Base-by-base conservation (phyloP, 2,329 filamentous ascomycete species). In the Colletotrichum sp. region DNA sequence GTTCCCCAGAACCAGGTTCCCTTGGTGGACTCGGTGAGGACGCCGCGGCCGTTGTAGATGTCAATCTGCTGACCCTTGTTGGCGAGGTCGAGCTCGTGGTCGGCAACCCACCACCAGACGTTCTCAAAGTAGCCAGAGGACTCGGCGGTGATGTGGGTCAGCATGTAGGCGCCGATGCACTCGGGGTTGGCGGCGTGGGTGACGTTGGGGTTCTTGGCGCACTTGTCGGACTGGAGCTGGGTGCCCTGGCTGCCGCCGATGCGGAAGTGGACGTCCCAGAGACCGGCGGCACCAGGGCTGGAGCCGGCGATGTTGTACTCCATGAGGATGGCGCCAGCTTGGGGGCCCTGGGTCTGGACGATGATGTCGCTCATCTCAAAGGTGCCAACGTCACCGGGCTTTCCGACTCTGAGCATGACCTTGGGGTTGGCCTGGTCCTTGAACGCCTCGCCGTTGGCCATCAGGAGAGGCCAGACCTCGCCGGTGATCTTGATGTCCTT, bases 231-330 rank as follows among this genome's bases (percentile, higher is more conserved):
- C 85, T 98, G 95, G 18, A 99, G 90, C 78, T 95, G 86, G 32
- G 96, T 98, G 76, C 96, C 96, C 6, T 94, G 93, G 71, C 93
- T 93, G 59, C 97, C 97, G 80, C 96, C 96, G 80, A 99, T 92
- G 82, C 97, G 95, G 86, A 97, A 94, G 88, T 99, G 97, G n/a
- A 96, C 93, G 81, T 99, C 97, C 95, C 96, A 99, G 85, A 98
- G 93, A 77, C 92, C 96, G 24, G 93, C 93, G 2, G 92, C 91
- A 63, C 95, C 95, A 74, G 93, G 90, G 71, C 85, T 88, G 79
- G 90, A 83, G 44, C 92, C 93, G 59, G 92, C 92, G 57, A 98
- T 88, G 85, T 98, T 98, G 94, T 95, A 98, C 84, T 98, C 91
- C 87, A 98, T 92, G 82, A 98, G 90, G 81, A 98, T 95, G 22